Evolutionary conservation across 202 grass and related monocot species (phyloP), one percentile per base, ranked within the genome.

Genomic region (Eragrostis tef): DNA sequence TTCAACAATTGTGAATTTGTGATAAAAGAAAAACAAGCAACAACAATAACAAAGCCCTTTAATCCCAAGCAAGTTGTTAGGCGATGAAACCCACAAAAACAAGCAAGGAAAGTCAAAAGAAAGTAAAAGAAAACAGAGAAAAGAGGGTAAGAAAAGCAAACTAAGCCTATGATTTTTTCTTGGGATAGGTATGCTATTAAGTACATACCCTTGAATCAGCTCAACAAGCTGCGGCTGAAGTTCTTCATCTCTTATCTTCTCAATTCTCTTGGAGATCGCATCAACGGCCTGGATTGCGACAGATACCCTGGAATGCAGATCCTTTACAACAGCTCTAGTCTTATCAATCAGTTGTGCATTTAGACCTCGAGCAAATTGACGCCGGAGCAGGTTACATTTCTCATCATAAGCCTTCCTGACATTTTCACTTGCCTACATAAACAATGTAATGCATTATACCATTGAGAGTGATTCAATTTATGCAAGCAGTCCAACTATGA

Each of bases 181-280:
- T 1, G 21, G 36, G 42, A 49, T 56, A 53, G 21, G 53, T 71
- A 77, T 21, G 15, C 16, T 44, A 42, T 68, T 41, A 80, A 6
- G 21, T 73, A 60, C 49, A 42, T 99, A 95, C 96, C 92, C 96
- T 78, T 99, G 93, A 82, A 92, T 83, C 46, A 99, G 89, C 87
- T 99, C 96, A 2, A 93, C 89, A 54, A 99, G 83, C 57, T 99
- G 96, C 22, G 87, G 92, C 42, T 83, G 89, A 54, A 98, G 76
- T 84, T 98, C 96, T 70, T 91, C 88, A 86, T 99, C 96, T 71
- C 96, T 90, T 85, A 99, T 86, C 83, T 91, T 93, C 83, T 99
- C 93, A 27, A 96, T 99, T 90, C 93, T 93, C 78, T 93, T 99
- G 62, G 96, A 99, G 83, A 99, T 93, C 59, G 85, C 94, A 89